A percentile compares a stretch with the other conserved stretches of the same genome.
phyloP scores from a whole-genome alignment of 2,329 filamentous ascomycete genomes.

The Pseudogymnoascus sp. region DNA sequence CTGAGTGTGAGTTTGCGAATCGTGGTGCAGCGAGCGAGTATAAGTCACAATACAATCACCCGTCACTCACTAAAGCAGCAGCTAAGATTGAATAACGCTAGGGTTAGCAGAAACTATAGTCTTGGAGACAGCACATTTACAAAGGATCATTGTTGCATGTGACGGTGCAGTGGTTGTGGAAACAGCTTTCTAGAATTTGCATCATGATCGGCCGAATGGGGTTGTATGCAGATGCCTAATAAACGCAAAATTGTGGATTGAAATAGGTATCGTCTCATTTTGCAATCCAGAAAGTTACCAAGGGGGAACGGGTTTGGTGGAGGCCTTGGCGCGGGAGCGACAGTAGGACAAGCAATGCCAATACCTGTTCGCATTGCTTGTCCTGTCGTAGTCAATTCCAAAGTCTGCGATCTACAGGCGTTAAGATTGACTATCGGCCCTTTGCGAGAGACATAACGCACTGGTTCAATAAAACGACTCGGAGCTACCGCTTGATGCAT shows the following conservation, averaged over 20 bases:
- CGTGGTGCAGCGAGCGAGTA: too few species aligned
- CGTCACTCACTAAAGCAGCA: too few species aligned
- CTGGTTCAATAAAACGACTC: not conserved
- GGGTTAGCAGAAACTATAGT: too few species aligned
- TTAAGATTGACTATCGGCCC: not conserved
- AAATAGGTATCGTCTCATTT: not conserved
- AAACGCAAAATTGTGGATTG: not conserved
- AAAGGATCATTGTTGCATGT: too few species aligned
- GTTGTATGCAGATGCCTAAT: not conserved
- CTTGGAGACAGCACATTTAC: too few species aligned
- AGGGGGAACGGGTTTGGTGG: not conserved
- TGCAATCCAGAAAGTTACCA: not conserved
- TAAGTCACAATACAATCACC: too few species aligned
- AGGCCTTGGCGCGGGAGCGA: not conserved
- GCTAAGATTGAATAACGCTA: too few species aligned
- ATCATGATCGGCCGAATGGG: too few species aligned
- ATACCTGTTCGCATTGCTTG: not conserved
- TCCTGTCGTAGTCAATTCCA: not conserved
- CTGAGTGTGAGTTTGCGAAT: too few species aligned
- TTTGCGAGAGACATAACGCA: not conserved
- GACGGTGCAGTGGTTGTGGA: too few species aligned
- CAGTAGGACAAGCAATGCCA: not conserved
- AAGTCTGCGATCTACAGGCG: not conserved
- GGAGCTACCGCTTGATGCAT: not conserved
- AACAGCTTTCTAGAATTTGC: too few species aligned